phyloP scores from a whole-genome alignment of 257 asterid species.

The Solanum dulcamara region DNA sequence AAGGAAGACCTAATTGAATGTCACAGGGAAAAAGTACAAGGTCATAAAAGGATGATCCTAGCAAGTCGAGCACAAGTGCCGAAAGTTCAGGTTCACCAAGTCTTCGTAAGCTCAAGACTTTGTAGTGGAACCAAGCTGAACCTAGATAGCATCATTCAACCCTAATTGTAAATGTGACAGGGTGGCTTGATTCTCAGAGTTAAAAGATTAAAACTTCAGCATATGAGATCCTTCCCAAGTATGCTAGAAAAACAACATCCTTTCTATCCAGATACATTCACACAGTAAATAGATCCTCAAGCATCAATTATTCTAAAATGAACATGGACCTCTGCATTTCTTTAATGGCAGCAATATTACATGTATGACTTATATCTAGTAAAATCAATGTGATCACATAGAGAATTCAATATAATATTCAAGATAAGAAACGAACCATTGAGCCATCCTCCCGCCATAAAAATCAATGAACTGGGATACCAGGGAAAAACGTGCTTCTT shows the following conservation, averaged over 20 bases:
- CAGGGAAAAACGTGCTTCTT: conserved; percentile 70
- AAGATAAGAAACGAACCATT: conserved; percentile 54
- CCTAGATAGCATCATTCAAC: not conserved
- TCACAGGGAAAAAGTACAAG: not conserved
- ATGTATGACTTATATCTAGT: not conserved
- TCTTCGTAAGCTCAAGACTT: not conserved
- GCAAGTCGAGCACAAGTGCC: not conserved
- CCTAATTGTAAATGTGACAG: not conserved
- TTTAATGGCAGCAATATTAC: not conserved
- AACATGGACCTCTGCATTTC: not conserved
- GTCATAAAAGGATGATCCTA: not conserved
- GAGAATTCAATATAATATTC: not conserved
- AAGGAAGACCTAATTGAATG: not conserved
- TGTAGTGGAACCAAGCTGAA: not conserved
- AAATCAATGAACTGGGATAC: conserved; percentile 75
- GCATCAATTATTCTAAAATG: not conserved
- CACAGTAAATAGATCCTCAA: not conserved
- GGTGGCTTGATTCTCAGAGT: not conserved
- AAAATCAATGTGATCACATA: not conserved
- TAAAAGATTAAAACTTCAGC: not conserved
- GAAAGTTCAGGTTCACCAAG: not conserved
- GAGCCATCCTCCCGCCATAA: conserved; percentile 80
- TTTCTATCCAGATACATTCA: not conserved
- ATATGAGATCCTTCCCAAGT: not conserved
- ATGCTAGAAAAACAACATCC: not conserved